Conservation (phyloP, 768 basidiomycete genomes). For the Calocera cornea region DNA sequence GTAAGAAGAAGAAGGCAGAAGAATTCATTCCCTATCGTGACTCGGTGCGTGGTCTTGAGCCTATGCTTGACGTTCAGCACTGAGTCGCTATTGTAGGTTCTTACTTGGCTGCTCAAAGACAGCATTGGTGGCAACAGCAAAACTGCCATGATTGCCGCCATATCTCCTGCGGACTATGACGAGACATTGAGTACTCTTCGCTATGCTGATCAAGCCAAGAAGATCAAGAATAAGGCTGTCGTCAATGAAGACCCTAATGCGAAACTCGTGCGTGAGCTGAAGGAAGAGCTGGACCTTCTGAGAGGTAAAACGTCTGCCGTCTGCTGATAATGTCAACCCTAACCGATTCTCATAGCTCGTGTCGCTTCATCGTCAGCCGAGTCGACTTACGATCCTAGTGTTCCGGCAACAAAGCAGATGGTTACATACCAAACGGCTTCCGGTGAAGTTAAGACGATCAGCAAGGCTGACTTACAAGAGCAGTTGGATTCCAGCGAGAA, state of each 20-base stretch:
- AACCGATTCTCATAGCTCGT: slow-evolving; percentile 37
- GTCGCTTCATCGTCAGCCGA: slow-evolving; percentile 57
- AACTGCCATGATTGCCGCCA: slow-evolving; percentile 99
- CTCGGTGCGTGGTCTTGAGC: slow-evolving; percentile 44
- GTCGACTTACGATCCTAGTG: slow-evolving; percentile 68
- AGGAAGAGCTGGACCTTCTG: slow-evolving; percentile 90
- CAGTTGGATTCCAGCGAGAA: slow-evolving; percentile 93
- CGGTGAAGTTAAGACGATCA: slow-evolving; percentile 86
- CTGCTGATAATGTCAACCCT: background rate
- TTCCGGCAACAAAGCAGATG: slow-evolving; percentile 89
- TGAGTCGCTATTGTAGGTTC: slow-evolving; percentile 42
- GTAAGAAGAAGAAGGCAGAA: slow-evolving; percentile 51
- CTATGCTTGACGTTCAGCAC: background rate
- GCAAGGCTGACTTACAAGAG: slow-evolving; percentile 94
- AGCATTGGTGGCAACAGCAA: slow-evolving; percentile 93
- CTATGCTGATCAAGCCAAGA: slow-evolving; percentile 98
- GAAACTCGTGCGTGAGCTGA: slow-evolving; percentile 94
- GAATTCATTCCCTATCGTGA: slow-evolving; percentile 97
- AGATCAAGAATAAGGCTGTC: slow-evolving; percentile 99
- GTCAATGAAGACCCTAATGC: slow-evolving; percentile 99
- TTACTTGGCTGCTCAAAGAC: slow-evolving; percentile 98
- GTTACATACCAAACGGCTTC: slow-evolving; percentile 89
- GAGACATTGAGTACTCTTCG: slow-evolving; percentile 93
- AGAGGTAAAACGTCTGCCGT: slow-evolving; percentile 40
- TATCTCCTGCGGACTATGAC: slow-evolving; percentile 96